Conservation (phyloP, 2,329 filamentous ascomycete genomes). For the Stenocarpella maydis region DNA sequence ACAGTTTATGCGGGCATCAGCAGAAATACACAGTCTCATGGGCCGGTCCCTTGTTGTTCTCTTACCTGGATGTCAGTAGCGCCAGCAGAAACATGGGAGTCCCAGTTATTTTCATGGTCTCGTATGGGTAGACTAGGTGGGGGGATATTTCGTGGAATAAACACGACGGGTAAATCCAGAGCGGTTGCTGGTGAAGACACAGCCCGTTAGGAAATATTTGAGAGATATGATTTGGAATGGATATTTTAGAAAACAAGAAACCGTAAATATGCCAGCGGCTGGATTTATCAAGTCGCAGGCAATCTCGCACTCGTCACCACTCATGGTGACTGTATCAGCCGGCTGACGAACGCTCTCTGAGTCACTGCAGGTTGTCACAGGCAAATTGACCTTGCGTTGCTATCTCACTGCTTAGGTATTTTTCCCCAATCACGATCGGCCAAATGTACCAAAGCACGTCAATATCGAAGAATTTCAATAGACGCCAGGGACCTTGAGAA, state of each 20-base stretch:
- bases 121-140: neutral
- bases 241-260: neutral
- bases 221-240: neutral
- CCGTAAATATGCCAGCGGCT: accelerated
- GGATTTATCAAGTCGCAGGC: neutral
- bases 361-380: neutral
- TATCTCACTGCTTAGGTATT: no score
- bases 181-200: no score
- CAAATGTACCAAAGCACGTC: no score
- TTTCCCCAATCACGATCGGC: no score
- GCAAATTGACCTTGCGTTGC: no score
- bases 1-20: neutral
- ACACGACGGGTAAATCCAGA: neutral
- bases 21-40: accelerated
- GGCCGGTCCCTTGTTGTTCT: neutral
- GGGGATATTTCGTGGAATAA: no score
- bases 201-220: neutral
- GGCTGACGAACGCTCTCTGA: neutral
- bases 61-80: neutral
- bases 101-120: neutral
- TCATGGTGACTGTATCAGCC: neutral
- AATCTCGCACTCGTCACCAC: neutral
- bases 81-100: accelerated
- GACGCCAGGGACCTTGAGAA: no score
- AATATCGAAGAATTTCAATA: no score